Conservation (phyloP, 139 green algal genomes). For the Micromonas pusilla region DNA sequence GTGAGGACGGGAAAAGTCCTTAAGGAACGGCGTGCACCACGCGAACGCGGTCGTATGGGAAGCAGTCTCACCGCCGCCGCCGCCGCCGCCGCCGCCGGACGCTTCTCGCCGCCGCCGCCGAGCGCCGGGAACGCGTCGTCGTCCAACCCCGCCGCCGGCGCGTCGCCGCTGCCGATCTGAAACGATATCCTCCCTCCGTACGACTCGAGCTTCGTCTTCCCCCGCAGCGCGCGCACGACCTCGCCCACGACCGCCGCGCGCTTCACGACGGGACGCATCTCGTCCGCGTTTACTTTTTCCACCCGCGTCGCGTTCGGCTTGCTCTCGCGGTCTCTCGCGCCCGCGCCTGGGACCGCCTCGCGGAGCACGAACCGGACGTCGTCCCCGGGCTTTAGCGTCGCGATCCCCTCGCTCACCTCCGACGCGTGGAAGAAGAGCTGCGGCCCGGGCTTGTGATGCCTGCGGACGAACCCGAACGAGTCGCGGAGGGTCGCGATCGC, state of each 20-base stretch:
- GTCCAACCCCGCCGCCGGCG: neutral
- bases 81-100: too few species aligned
- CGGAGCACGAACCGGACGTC: slow-evolving; percentile 1
- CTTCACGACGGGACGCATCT: neutral
- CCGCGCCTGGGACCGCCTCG: neutral
- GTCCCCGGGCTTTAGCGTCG: neutral
- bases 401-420: neutral
- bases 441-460: neutral
- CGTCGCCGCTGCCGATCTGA: neutral
- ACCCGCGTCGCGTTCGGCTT: neutral
- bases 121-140: neutral
- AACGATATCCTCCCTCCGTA: slow-evolving; percentile 14
- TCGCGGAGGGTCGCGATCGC: neutral
- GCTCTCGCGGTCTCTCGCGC: neutral
- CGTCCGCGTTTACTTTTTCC: neutral
- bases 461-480: slow-evolving; percentile 25
- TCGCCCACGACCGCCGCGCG: neutral
- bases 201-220: slow-evolving; percentile 6
- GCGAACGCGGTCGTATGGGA: too few species aligned
- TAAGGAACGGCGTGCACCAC: too few species aligned
- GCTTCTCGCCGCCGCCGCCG: too few species aligned
- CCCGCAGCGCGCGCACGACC: neutral
- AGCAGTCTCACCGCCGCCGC: neutral
- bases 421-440: slow-evolving; percentile 15
- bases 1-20: too few species aligned